phyloP scores from a whole-genome alignment of 2,329 filamentous ascomycete species.

The Pseudogymnoascus sp. region DNA sequence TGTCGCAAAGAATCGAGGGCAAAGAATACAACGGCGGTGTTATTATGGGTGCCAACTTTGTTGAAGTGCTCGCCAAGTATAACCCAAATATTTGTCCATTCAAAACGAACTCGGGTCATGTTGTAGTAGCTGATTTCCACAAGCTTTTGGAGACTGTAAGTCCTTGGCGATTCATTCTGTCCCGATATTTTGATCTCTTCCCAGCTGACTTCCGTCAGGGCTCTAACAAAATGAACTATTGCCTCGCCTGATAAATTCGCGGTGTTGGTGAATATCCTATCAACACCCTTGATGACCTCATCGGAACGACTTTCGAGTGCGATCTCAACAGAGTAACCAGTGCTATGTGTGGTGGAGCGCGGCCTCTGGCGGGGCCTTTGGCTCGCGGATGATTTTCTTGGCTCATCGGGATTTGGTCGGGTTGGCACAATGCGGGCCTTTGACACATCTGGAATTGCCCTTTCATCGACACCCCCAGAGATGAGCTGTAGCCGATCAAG shows the following conservation, averaged over 20 bases:
- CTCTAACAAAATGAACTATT: slow-evolving; percentile 89
- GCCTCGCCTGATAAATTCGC: slow-evolving; percentile 88
- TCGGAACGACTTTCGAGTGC: slow-evolving; percentile 88
- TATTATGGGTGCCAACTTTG: slow-evolving; percentile 90
- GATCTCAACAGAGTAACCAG: slow-evolving; percentile 63
- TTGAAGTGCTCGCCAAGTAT: slow-evolving; percentile 99
- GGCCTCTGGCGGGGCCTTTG: slow-evolving; percentile 42
- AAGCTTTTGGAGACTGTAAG: slow-evolving; percentile 94
- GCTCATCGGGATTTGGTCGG: slow-evolving; percentile 45
- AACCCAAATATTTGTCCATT: slow-evolving; percentile 97
- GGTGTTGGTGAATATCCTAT: slow-evolving; percentile 94
- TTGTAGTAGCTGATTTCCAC: slow-evolving; percentile 99
- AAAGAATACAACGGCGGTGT: slow-evolving; percentile 95
- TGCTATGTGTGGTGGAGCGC: slow-evolving; percentile 40
- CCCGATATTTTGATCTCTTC: slow-evolving; percentile 97
- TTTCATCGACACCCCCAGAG: slow-evolving; percentile 89
- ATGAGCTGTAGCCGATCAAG: slow-evolving; percentile 92
- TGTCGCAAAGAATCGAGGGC: slow-evolving; percentile 92
- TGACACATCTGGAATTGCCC: slow-evolving; percentile 82
- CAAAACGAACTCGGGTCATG: slow-evolving; percentile 95
- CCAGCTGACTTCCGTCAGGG: slow-evolving; percentile 94
- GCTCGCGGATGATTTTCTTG: slow-evolving; percentile 59
- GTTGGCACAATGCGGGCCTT: slow-evolving; percentile 65
- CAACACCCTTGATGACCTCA: slow-evolving; percentile 85
- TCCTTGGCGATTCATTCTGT: slow-evolving; percentile 88